Conservation (phyloP, 2,329 filamentous ascomycete genomes). For the Colletotrichum coccodes region DNA sequence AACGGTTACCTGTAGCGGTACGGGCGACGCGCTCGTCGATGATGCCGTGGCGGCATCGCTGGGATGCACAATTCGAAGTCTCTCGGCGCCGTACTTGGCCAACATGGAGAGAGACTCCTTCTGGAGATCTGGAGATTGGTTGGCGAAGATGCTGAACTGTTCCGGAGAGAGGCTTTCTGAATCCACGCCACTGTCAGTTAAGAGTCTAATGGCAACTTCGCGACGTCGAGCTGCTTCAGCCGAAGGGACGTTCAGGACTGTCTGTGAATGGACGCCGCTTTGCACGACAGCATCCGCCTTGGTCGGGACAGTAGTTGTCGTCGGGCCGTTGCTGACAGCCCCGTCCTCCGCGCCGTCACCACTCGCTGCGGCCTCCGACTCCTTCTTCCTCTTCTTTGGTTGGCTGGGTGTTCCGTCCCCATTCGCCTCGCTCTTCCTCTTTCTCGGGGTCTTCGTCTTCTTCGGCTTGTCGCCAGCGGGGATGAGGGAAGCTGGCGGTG, state of each 20-base stretch:
- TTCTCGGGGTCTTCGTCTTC: conserved; percentile 40
- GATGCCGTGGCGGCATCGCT: conserved; percentile 43
- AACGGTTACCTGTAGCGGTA: conserved; percentile 32
- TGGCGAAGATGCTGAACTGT: conserved; percentile 69
- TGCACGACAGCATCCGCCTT: conserved; percentile 30
- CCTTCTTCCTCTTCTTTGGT: conserved; percentile 42
- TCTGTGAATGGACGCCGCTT: conserved; percentile 30
- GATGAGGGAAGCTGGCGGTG: conserved; percentile 37
- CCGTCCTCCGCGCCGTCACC: conserved; percentile 1
- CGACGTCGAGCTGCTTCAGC: conserved; percentile 61
- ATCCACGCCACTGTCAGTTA: conserved; percentile 59
- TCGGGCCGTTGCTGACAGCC: conserved; percentile 1
- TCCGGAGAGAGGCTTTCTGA: conserved; percentile 62
- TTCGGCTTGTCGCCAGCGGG: conserved; percentile 38
- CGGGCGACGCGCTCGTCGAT: conserved; percentile 38
- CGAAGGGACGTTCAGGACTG: conserved; percentile 43
- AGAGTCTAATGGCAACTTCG: conserved; percentile 58
- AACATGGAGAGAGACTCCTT: conserved; percentile 66
- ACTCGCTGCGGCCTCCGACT: conserved; percentile 2
- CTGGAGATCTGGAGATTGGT: conserved; percentile 67
- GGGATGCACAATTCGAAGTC: conserved; percentile 66
- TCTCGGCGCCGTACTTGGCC: conserved; percentile 65
- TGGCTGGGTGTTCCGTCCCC: conserved; percentile 34
- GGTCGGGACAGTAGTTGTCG: conserved; percentile 9
- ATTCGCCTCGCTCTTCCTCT: conserved; percentile 33